A percentile compares a stretch with the other conserved stretches of the same genome.
Evolutionary conservation across 2,329 filamentous ascomycete genomes (phyloP).

Genomic region (Exophiala bonariae): DNA sequence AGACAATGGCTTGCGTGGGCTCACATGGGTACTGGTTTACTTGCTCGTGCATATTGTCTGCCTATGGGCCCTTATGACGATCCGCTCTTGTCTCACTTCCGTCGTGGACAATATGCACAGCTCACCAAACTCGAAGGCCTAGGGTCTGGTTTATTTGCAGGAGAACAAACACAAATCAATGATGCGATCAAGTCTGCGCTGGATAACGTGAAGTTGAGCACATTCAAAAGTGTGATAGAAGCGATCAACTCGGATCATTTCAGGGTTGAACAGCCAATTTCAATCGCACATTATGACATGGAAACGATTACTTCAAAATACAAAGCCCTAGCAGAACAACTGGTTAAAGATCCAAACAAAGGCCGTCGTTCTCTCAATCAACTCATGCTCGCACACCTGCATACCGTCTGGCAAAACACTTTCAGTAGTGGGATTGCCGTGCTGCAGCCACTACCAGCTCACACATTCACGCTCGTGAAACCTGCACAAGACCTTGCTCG

Average conservation of each 20-base stretch:
- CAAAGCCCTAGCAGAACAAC: constrained; percentile 62
- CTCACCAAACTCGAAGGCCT: constrained; percentile 74
- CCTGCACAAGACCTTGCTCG: constrained; percentile 71
- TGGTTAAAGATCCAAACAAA: constrained; percentile 56
- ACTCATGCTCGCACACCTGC: constrained; percentile 82
- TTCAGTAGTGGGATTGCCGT: constrained; percentile 78
- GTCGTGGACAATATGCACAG: constrained; percentile 71
- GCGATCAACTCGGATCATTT: constrained; percentile 62
- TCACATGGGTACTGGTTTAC: constrained; percentile 79
- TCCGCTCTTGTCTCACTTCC: constrained; percentile 67
- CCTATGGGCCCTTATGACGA: constrained; percentile 82
- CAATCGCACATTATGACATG: constrained; percentile 76
- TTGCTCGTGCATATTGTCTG: constrained; percentile 75
- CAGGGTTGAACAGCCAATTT: constrained; percentile 63
- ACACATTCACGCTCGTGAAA: constrained; percentile 71
- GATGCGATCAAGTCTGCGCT: constrained; percentile 63
- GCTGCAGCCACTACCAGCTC: constrained; percentile 73
- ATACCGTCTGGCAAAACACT: constrained; percentile 77
- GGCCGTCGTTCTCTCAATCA: constrained; percentile 68
- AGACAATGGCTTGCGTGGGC: constrained; percentile 92
- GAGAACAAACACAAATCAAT: constrained; percentile 64
- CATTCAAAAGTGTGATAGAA: constrained; percentile 63
- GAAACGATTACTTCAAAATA: constrained; percentile 66
- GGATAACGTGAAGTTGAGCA: constrained; percentile 54
- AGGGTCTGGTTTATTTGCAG: constrained; percentile 71